phyloP scores from a whole-genome alignment of 805 yeast genomes.

The Pichia nakasei region DNA sequence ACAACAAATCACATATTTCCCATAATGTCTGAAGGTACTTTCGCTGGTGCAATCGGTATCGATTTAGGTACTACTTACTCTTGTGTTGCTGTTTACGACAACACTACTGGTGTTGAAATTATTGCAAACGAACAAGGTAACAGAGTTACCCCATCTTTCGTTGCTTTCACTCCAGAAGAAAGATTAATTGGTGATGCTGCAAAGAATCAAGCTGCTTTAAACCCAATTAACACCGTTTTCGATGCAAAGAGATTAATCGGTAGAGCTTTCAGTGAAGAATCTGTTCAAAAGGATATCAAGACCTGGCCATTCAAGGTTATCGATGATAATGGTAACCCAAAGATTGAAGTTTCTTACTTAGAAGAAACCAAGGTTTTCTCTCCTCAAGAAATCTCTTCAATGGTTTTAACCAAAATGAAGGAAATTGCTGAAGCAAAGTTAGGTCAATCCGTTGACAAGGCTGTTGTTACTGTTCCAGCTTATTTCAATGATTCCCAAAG shows the following conservation, averaged over 20 bases:
- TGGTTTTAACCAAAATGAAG: slow-evolving; percentile 77
- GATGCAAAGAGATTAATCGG: slow-evolving; percentile 82
- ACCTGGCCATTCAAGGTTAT: slow-evolving; percentile 77
- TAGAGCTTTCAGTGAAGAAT: slow-evolving; percentile 65
- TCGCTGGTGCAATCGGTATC: slow-evolving; percentile 99
- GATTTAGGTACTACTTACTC: slow-evolving; percentile 87
- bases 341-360: slow-evolving; percentile 60
- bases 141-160: slow-evolving; percentile 78
- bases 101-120: slow-evolving; percentile 65
- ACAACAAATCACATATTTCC: not conserved
- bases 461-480: slow-evolving; percentile 75
- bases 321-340: slow-evolving; percentile 58
- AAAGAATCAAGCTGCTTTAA: slow-evolving; percentile 75
- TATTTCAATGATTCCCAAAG: slow-evolving; percentile 74
- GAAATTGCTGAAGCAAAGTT: slow-evolving; percentile 72
- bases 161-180: slow-evolving; percentile 70
- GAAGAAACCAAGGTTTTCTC: slow-evolving; percentile 63
- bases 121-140: slow-evolving; percentile 81
- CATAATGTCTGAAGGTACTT: slow-evolving; percentile 92
- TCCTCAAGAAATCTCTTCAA: slow-evolving; percentile 69
- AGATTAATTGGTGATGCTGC: slow-evolving; percentile 80
- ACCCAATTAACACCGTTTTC: slow-evolving; percentile 68
- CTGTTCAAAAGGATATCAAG: slow-evolving; percentile 84
- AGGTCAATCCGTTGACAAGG: slow-evolving; percentile 63
- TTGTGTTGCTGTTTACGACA: slow-evolving; percentile 64